These are phyloP conservation scores for Populus hybrid DNA, from an alignment of 441 rosid genomes.

Conservation along the genomic window DNA sequence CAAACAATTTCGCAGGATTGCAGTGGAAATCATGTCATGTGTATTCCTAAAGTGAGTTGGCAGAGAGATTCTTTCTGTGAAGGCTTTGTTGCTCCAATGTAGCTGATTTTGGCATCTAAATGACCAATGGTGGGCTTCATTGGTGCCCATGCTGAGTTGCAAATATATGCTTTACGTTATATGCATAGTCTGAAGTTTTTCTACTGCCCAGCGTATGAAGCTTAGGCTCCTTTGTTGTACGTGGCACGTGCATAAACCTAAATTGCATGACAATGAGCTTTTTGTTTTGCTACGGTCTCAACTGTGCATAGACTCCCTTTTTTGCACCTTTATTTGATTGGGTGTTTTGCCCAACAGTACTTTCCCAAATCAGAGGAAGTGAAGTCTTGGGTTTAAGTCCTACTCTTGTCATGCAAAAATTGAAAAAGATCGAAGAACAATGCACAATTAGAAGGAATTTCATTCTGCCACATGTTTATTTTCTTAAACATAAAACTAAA, in stretches of 20 bases:
- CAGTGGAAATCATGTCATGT: background rate
- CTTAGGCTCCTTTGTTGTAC: background rate
- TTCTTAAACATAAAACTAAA: too few relatives aligned
- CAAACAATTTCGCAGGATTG: background rate
- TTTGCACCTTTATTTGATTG: background rate
- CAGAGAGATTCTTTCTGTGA: conserved; percentile 3
- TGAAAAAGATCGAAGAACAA: background rate
- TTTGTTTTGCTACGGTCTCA: background rate
- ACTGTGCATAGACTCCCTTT: background rate
- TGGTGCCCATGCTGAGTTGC: background rate
- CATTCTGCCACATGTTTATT: too few relatives aligned
- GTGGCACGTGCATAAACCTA: background rate
- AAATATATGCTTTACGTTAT: background rate
- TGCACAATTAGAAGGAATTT: background rate
- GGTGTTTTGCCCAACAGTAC: background rate
- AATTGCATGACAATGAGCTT: background rate
- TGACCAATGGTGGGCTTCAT: background rate
- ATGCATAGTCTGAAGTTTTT: background rate
- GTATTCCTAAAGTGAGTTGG: background rate
- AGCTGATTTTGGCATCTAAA: background rate
- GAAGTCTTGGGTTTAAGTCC: background rate
- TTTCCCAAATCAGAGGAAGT: background rate
- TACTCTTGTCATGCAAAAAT: background rate
- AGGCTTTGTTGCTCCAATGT: background rate
- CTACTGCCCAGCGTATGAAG: background rate